Evolutionary conservation across 805 yeast species (phyloP), one percentile per base, ranked within the genome.

Genomic region (Candida odintsovae): DNA sequence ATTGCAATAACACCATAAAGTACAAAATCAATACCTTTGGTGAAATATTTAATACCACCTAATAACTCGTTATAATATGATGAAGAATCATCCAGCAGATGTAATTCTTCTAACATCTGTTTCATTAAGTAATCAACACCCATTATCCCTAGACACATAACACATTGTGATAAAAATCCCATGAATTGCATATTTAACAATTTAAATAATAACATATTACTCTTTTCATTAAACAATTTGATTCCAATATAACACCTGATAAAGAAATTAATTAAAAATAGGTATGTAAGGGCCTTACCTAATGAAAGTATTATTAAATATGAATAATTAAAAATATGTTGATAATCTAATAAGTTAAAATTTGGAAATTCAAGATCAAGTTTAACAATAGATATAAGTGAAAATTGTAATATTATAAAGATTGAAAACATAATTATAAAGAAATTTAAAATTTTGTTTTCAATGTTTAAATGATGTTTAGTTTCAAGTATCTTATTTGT

Each of bases 221-320:
- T 50, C 13, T 42, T 21, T 18, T 44, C 39, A 23, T 45, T 42
- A 38, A 55, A 55, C 1, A 55, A 50, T 37, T 46, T 52, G 13
- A 55, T 23, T 7, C 59, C 59, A 40, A 55, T 49, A 40, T 55
- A 55, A 21, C 49, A 36, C 43, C 59, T 48, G 11, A 43, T 45
- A 35, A 55, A 49, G 43, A 55, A 55, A 2, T 50, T 45, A 6
- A 48, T n/a, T 44, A 53, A 35, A 20, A 52, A 49, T 8, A 53
- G 38, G 38, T 53, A 55, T 10, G 54, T 49, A 26, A 55, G 36
- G 7, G 39, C 20, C 43, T 55, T 55, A 10, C 56, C 59, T 12
- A 49, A 2, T 8, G 52, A 8, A 18, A 55, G 43, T 4, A 53
- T 46, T 2, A 35, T 19, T 23, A 55, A 41, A 25, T 45, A 49